Evolutionary conservation across 306 rosid species (phyloP).

Genomic region (Prinsepia uniflora): DNA sequence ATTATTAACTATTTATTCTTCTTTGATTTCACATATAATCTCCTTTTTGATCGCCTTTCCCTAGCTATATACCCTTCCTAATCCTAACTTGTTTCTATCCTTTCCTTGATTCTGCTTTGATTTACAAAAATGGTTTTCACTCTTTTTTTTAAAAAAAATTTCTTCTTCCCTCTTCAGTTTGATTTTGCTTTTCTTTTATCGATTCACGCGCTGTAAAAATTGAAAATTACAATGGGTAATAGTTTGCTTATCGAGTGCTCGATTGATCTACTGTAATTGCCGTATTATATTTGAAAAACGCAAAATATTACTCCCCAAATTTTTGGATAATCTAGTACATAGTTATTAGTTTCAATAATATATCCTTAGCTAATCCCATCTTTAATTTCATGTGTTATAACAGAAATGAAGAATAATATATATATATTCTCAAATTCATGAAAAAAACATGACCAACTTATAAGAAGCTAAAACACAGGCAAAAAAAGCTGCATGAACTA

Average conservation of each 20-base stretch:
- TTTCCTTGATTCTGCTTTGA: too few species aligned
- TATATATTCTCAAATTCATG: background rate
- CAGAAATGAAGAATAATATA: background rate
- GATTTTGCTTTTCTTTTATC: too few species aligned
- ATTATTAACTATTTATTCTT: too few species aligned
- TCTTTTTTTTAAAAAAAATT: too few species aligned
- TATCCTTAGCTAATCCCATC: background rate
- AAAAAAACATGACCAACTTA: background rate
- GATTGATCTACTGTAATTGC: background rate
- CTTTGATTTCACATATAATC: too few species aligned
- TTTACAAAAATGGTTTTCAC: too few species aligned
- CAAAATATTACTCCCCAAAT: background rate
- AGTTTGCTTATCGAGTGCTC: too few species aligned
- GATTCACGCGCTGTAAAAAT: background rate
- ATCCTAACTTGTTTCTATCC: too few species aligned
- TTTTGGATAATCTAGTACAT: background rate
- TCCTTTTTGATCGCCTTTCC: too few species aligned
- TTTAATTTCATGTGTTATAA: background rate
- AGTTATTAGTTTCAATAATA: background rate
- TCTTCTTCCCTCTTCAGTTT: too few species aligned
- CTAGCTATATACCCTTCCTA: too few species aligned
- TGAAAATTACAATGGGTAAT: background rate
- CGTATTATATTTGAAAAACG: background rate
- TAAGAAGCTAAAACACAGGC: background rate
- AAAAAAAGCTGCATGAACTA: background rate